A percentile compares a stretch with the other conserved stretches of the same genome.
Evolutionary conservation across 2,329 filamentous ascomycete species (phyloP).

Genomic region (Diaporthe vexans): DNA sequence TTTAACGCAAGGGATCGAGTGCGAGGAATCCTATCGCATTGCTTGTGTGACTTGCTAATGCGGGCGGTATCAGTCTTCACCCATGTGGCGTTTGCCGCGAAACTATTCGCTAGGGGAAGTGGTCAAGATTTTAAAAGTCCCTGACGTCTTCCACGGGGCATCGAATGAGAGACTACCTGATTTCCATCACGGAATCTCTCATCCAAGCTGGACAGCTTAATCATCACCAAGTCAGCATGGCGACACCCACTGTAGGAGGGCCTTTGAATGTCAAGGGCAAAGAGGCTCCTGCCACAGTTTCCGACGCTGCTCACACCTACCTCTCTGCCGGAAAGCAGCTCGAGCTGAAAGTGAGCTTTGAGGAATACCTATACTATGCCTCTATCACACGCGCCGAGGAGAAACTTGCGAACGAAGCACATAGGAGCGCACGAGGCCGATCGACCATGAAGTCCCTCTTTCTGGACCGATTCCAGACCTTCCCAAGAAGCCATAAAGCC

Average conservation of each 20-base stretch:
- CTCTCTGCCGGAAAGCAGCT: conserved; percentile 7
- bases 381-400: conserved; percentile 34
- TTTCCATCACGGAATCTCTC: neutral
- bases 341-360: conserved; percentile 4
- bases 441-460: neutral
- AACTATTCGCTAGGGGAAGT: neutral
- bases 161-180: neutral
- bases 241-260: conserved; percentile 3
- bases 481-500: neutral
- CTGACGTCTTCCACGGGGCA: neutral
- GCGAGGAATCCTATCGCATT: conserved; percentile 30
- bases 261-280: conserved; percentile 13
- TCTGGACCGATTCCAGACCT: neutral
- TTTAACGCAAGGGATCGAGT: neutral
- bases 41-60: conserved; percentile 8
- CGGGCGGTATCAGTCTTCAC: neutral
- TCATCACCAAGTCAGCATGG: neutral
- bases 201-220: neutral
- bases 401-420: conserved; percentile 11
- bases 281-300: neutral
- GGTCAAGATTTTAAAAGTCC: neutral
- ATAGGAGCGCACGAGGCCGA: neutral
- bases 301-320: conserved; percentile 2
- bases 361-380: conserved; percentile 23
- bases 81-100: neutral